Evolutionary conservation across 345 rosid species (phyloP).

Genomic region (Excoecaria cochinchinensis): DNA sequence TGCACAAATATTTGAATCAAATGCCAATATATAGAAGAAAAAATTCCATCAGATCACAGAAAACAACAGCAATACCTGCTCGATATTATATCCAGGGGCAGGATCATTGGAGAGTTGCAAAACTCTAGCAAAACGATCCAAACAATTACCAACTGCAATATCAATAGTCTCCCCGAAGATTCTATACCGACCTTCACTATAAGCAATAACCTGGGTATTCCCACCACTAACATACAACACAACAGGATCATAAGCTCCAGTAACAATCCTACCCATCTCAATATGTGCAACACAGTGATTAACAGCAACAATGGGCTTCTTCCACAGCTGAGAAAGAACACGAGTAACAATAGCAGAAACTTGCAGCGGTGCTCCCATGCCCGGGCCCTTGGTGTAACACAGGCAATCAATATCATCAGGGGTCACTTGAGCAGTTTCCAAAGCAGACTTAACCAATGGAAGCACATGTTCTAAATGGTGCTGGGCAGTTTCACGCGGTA

Average conservation of each 20-base stretch:
- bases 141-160: constrained; percentile 96
- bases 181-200: constrained; percentile 87
- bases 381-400: constrained; percentile 93
- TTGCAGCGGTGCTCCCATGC: constrained; percentile 94
- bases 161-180: constrained; percentile 98
- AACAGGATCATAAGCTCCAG: constrained; percentile 90
- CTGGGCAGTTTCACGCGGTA: constrained; percentile 91
- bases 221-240: constrained; percentile 98
- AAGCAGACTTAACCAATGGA: constrained; percentile 74
- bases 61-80: constrained; percentile 56
- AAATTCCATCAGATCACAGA: background rate
- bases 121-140: constrained; percentile 93
- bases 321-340: constrained; percentile 87
- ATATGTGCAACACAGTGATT: constrained; percentile 98
- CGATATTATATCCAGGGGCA: constrained; percentile 98
- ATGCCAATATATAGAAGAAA: background rate
- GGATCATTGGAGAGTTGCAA: constrained; percentile 93
- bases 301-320: constrained; percentile 78
- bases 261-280: constrained; percentile 96
- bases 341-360: constrained; percentile 75
- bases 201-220: constrained; percentile 96
- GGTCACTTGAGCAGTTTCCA: constrained; percentile 58
- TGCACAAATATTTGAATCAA: background rate
- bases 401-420: constrained; percentile 80
- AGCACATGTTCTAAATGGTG: constrained; percentile 84